These are phyloP conservation scores for Rhododendron vialii DNA, from an alignment of 148 eudicot genomes.

Conservation along the genomic window DNA sequence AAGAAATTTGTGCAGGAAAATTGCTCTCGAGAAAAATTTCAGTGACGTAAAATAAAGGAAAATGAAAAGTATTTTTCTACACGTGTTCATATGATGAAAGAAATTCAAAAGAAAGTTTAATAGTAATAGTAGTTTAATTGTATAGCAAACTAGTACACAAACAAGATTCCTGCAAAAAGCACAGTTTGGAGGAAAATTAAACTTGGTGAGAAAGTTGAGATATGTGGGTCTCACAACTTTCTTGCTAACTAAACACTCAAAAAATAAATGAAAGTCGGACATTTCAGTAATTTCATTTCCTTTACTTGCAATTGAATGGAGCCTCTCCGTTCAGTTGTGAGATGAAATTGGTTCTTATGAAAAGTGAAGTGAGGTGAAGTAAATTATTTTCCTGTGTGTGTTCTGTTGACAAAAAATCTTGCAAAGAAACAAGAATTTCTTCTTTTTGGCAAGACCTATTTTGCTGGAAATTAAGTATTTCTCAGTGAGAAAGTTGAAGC, in stretches of 20 bases:
- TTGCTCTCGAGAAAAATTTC: neutral
- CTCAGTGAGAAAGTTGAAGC: too few relatives aligned
- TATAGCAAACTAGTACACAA: neutral
- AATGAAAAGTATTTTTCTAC: neutral
- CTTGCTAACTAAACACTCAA: neutral
- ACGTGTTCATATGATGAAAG: neutral
- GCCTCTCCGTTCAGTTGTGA: too few relatives aligned
- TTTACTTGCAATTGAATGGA: too few relatives aligned
- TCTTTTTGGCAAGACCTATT: too few relatives aligned
- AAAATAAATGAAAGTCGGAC: neutral
- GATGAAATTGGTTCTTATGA: too few relatives aligned
- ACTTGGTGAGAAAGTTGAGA: neutral
- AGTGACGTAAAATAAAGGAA: neutral
- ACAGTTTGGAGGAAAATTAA: neutral
- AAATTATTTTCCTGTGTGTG: too few relatives aligned
- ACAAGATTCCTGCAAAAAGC: neutral
- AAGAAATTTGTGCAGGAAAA: neutral
- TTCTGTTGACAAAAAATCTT: too few relatives aligned
- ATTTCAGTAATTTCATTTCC: neutral
- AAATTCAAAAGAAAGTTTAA: too few relatives aligned
- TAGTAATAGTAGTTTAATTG: neutral
- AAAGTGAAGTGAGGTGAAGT: too few relatives aligned
- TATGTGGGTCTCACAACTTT: neutral
- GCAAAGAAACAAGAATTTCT: too few relatives aligned
- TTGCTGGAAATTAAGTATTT: too few relatives aligned